phyloP scores from a whole-genome alignment of 306 rosid genomes.

The Calophaca sinica region DNA sequence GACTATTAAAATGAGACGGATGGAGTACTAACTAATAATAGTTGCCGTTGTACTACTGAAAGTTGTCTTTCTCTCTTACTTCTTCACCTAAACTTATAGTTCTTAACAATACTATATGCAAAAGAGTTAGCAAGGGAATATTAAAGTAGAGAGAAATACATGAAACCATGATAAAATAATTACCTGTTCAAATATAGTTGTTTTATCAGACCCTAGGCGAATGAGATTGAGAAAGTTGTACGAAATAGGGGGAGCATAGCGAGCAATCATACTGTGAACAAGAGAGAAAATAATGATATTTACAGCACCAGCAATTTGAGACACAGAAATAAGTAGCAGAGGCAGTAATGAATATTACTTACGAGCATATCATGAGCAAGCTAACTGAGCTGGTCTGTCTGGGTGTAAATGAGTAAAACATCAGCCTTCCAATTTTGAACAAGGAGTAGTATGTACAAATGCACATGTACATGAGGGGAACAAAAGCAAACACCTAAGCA shows the following conservation, averaged over 20 bases:
- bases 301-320: slow-evolving; percentile 21
- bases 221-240: slow-evolving; percentile 96
- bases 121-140: slow-evolving; percentile 1
- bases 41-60: background rate
- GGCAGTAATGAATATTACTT: slow-evolving; percentile 49
- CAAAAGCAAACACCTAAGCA: slow-evolving; percentile 82
- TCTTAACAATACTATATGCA: background rate
- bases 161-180: slow-evolving; percentile 20
- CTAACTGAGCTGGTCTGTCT: slow-evolving; percentile 92
- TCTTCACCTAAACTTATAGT: background rate
- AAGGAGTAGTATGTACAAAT: slow-evolving; percentile 94
- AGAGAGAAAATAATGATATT: slow-evolving; percentile 37
- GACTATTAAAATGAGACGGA: no score
- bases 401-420: slow-evolving; percentile 95
- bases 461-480: slow-evolving; percentile 99
- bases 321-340: slow-evolving; percentile 35
- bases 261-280: slow-evolving; percentile 87
- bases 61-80: background rate
- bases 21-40: background rate
- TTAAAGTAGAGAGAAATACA: slow-evolving; percentile 27
- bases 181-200: slow-evolving; percentile 91
- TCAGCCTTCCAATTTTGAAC: slow-evolving; percentile 89
- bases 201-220: slow-evolving; percentile 58
- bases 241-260: slow-evolving; percentile 97
- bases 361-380: slow-evolving; percentile 99